Evolutionary conservation across 345 rosid species (phyloP).

Genomic region (Populus simonii): DNA sequence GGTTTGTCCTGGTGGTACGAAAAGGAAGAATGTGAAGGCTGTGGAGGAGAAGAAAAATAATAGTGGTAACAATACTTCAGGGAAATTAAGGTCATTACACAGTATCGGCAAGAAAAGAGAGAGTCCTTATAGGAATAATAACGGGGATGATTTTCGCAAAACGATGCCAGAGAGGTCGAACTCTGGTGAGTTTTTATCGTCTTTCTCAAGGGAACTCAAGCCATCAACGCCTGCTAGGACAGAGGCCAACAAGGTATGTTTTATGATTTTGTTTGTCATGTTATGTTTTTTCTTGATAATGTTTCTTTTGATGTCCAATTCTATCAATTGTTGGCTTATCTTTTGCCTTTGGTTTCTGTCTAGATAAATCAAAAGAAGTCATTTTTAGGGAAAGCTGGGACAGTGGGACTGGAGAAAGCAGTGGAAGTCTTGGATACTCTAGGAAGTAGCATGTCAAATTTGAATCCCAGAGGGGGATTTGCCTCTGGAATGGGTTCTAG

Average conservation of each 20-base stretch:
- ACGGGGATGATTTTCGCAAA: conserved; percentile 11
- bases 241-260: conserved; percentile 43
- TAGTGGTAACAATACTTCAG: conserved; percentile 28
- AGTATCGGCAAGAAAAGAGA: conserved; percentile 31
- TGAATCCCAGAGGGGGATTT: conserved; percentile 57
- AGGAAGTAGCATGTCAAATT: conserved; percentile 71
- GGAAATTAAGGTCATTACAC: conserved; percentile 37
- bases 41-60: conserved; percentile 17
- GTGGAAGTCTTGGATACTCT: conserved; percentile 68
- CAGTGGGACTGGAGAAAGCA: conserved; percentile 62
- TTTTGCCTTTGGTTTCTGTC: conserved; percentile 5
- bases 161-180: conserved; percentile 15
- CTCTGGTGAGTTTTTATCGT: conserved; percentile 38
- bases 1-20: conserved; percentile 48
- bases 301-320: background rate
- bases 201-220: conserved; percentile 39
- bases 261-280: background rate
- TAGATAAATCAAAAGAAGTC: conserved; percentile 50
- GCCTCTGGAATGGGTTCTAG: conserved; percentile 49
- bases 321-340: background rate
- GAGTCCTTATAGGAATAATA: conserved; percentile 12
- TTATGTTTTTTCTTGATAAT: background rate
- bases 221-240: conserved; percentile 40
- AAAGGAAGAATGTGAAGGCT: conserved; percentile 19
- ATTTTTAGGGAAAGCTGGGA: conserved; percentile 60